Evolutionary conservation across 1,284 basidiomycete genomes (phyloP).

Genomic region (Hemileia vastatrix): DNA sequence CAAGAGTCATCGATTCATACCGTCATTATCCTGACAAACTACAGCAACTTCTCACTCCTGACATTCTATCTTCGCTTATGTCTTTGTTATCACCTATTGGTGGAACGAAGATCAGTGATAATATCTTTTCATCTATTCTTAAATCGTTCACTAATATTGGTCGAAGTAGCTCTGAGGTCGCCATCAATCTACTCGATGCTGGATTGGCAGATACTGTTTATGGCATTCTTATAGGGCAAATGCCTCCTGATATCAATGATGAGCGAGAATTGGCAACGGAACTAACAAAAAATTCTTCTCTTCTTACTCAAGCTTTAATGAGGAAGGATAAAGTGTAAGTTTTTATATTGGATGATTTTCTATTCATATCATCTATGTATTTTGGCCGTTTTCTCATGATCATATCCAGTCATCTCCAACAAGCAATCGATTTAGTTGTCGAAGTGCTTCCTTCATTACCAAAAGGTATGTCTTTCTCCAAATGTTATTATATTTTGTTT

Average conservation of each 20-base stretch:
- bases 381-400: background rate
- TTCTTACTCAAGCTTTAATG: conserved; percentile 22
- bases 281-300: conserved; percentile 17
- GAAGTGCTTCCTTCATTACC: conserved; percentile 84
- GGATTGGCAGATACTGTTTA: conserved; percentile 82
- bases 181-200: conserved; percentile 72
- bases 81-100: conserved; percentile 73
- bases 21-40: conserved; percentile 68
- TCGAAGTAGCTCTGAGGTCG: conserved; percentile 73
- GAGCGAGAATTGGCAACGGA: conserved; percentile 50
- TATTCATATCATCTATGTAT: background rate
- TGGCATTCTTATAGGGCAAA: conserved; percentile 81
- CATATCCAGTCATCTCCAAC: conserved; percentile 61
- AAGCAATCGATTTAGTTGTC: conserved; percentile 71
- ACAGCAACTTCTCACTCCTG: conserved; percentile 68
- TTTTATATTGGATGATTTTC: background rate
- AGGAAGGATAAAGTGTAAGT: conserved; percentile 19
- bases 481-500: conserved; percentile 4
- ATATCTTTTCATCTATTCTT: conserved; percentile 84
- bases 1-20: conserved; percentile 82
- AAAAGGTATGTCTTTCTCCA: conserved; percentile 54
- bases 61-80: conserved; percentile 74
- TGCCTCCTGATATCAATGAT: conserved; percentile 59
- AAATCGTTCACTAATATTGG: conserved; percentile 71
- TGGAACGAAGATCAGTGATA: conserved; percentile 57